Evolutionary conservation across 495 filamentous ascomycete genomes (phyloP).

Genomic region (Lindgomyces ingoldianus): DNA sequence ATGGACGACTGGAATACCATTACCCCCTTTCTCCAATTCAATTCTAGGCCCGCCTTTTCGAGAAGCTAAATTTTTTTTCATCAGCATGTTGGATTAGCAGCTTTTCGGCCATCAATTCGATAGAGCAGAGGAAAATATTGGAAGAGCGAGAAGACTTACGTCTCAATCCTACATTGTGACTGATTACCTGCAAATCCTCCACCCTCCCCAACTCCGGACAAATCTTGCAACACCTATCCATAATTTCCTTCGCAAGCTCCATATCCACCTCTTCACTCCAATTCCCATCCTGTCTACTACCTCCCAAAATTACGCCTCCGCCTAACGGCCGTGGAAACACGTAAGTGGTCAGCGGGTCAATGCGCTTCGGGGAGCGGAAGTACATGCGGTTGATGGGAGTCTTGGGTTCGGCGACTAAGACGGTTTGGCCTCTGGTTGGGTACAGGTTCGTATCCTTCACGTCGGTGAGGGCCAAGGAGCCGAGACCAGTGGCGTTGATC

Average conservation of each 20-base stretch:
- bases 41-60: slow-evolving; percentile 28
- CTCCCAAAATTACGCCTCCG: slow-evolving; percentile 36
- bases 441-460: slow-evolving; percentile 35
- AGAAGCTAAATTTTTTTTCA: slow-evolving; percentile 14
- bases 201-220: slow-evolving; percentile 28
- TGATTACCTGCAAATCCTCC: slow-evolving; percentile 31
- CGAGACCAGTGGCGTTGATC: slow-evolving; percentile 31
- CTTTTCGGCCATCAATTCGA: too few relatives aligned
- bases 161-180: slow-evolving; percentile 33
- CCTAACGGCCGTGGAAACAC: slow-evolving; percentile 36
- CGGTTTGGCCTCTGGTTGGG: slow-evolving; percentile 48
- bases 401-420: slow-evolving; percentile 45
- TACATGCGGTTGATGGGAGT: slow-evolving; percentile 39
- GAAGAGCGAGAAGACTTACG: slow-evolving; percentile 14
- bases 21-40: slow-evolving; percentile 24
- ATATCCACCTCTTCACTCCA: slow-evolving; percentile 34
- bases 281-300: slow-evolving; percentile 26
- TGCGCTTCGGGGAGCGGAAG: slow-evolving; percentile 39
- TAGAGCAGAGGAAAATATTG: background rate
- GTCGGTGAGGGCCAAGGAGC: slow-evolving; percentile 28
- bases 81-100: too few relatives aligned
- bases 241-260: slow-evolving; percentile 34
- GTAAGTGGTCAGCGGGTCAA: slow-evolving; percentile 39
- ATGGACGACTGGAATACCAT: slow-evolving; percentile 27
- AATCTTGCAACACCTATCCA: slow-evolving; percentile 28